A percentile compares a stretch with the other conserved stretches of the same genome.
phyloP scores from a whole-genome alignment of 345 rosid species.

The Eucalyptus cloeziana region DNA sequence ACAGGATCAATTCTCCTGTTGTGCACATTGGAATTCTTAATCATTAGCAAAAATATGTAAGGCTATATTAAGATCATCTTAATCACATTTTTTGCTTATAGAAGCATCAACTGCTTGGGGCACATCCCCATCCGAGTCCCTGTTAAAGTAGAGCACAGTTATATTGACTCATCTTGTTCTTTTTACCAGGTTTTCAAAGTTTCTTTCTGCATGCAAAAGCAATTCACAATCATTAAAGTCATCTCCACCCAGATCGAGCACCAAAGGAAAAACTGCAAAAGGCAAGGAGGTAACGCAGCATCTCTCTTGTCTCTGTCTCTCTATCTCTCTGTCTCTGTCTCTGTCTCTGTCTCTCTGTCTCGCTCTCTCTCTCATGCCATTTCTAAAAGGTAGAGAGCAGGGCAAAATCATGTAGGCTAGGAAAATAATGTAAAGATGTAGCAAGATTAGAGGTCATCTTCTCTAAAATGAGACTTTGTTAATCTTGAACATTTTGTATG shows the following conservation, averaged over 20 bases:
- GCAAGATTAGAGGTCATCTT: not conserved
- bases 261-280: slow-evolving; percentile 80
- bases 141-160: not conserved
- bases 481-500: not conserved
- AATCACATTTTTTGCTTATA: not conserved
- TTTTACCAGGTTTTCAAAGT: slow-evolving; percentile 41
- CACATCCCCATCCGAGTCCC: not conserved
- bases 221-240: slow-evolving; percentile 48
- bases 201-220: slow-evolving; percentile 42
- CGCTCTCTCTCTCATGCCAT: not conserved
- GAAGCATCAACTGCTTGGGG: not conserved
- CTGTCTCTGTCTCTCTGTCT: not conserved
- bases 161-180: slow-evolving; percentile 1
- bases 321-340: not conserved
- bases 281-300: slow-evolving; percentile 59
- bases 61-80: not conserved
- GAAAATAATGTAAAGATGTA: not conserved
- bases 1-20: not conserved
- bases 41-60: not conserved
- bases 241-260: slow-evolving; percentile 49
- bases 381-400: slow-evolving; percentile 74
- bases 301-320: not conserved
- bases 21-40: not conserved
- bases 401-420: slow-evolving; percentile 15
- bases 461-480: not conserved